phyloP scores from a whole-genome alignment of 2,329 filamentous ascomycete species.

The Hypoxylon sp. region DNA sequence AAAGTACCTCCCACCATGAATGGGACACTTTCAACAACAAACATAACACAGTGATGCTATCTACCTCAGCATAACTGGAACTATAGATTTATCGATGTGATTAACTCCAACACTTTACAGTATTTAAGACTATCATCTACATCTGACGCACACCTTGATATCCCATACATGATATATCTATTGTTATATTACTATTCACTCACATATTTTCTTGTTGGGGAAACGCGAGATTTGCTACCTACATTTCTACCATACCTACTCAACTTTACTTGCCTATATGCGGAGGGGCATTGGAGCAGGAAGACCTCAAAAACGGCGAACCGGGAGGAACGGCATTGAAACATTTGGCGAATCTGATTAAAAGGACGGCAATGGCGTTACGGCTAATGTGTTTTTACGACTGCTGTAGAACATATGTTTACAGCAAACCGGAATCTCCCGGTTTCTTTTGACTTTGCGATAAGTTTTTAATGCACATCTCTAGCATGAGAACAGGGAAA shows the following conservation, averaged over 20 bases:
- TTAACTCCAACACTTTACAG: slow-evolving; percentile 4
- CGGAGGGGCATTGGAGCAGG: slow-evolving; percentile 11
- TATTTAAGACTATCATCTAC: neutral
- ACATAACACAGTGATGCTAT: slow-evolving; percentile 24
- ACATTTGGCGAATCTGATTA: slow-evolving; percentile 28
- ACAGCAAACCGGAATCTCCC: slow-evolving; percentile 5
- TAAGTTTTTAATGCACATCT: slow-evolving; percentile 25
- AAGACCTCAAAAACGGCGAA: slow-evolving; percentile 22
- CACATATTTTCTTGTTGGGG: neutral
- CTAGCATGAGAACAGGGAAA: slow-evolving; percentile 10
- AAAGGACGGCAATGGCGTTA: slow-evolving; percentile 35
- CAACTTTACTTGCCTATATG: slow-evolving; percentile 3
- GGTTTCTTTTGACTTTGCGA: slow-evolving; percentile 14
- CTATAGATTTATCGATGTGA: neutral
- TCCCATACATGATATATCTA: slow-evolving; percentile 15
- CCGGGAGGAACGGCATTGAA: slow-evolving; percentile 21
- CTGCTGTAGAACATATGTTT: slow-evolving; percentile 11
- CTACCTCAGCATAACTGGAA: neutral
- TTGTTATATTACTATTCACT: slow-evolving; percentile 16
- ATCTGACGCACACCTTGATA: neutral
- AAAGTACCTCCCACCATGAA: slow-evolving; percentile 37
- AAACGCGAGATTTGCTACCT: slow-evolving; percentile 2
- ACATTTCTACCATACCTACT: slow-evolving; percentile 1
- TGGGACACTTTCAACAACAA: slow-evolving; percentile 23
- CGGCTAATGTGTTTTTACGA: slow-evolving; percentile 26